Evolutionary conservation across 2,329 filamentous ascomycete genomes (phyloP).

Genomic region (Talaromyces sp.): DNA sequence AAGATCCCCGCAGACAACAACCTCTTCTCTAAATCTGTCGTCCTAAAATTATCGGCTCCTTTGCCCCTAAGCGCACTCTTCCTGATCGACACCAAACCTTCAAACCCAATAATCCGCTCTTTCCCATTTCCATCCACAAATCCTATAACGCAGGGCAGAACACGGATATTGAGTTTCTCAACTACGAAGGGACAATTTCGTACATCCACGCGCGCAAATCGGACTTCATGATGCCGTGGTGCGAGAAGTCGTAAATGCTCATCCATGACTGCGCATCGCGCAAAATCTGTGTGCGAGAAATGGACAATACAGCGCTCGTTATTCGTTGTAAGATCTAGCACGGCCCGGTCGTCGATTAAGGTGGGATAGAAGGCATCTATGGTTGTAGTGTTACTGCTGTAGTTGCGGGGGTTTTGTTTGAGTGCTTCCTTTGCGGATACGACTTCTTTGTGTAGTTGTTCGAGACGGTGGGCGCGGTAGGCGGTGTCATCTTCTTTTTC

Average conservation of each 20-base stretch:
- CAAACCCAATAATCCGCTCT: slow-evolving; percentile 48
- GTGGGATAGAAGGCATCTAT: slow-evolving; percentile 34
- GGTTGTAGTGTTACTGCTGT: slow-evolving; percentile 16
- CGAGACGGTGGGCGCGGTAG: slow-evolving; percentile 57
- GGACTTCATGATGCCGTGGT: slow-evolving; percentile 38
- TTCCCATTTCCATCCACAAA: slow-evolving; percentile 47
- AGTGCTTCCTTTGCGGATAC: slow-evolving; percentile 48
- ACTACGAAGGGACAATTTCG: slow-evolving; percentile 48
- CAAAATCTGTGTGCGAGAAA: slow-evolving; percentile 64
- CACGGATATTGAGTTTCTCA: slow-evolving; percentile 45
- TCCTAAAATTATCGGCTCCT: slow-evolving; percentile 39
- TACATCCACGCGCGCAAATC: slow-evolving; percentile 47
- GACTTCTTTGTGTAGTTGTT: slow-evolving; percentile 59
- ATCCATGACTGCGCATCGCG: slow-evolving; percentile 61
- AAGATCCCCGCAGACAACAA: slow-evolving; percentile 41
- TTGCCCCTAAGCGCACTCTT: slow-evolving; percentile 15
- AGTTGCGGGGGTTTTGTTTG: slow-evolving; percentile 28
- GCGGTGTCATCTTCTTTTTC: slow-evolving; percentile 52
- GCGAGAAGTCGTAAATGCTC: slow-evolving; percentile 51
- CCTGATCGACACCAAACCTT: slow-evolving; percentile 41
- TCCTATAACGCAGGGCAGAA: slow-evolving; percentile 49
- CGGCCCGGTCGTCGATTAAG: slow-evolving; percentile 51
- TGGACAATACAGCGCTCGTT: slow-evolving; percentile 59
- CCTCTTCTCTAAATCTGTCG: slow-evolving; percentile 41
- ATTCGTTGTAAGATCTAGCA: slow-evolving; percentile 60